Evolutionary conservation across 176 grass and related monocot species (phyloP).

Genomic region (Zoysia pacifica): DNA sequence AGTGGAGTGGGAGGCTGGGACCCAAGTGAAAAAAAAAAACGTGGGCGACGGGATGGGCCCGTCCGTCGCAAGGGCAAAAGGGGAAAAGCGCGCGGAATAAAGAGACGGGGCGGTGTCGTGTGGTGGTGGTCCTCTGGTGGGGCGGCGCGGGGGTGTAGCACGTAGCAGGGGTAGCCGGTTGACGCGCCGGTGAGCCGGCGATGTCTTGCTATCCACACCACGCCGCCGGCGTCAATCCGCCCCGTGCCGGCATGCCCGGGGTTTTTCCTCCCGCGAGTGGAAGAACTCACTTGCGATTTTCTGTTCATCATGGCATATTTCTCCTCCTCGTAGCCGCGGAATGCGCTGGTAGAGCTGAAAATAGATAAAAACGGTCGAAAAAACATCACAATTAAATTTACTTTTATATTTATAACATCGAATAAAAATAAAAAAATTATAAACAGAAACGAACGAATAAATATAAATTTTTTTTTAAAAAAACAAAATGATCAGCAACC

Average conservation of each 20-base stretch:
- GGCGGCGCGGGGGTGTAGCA: not conserved
- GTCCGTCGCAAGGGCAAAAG: slow-evolving; percentile 44
- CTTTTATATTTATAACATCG: too few relatives aligned
- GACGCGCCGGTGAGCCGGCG: slow-evolving; percentile 7
- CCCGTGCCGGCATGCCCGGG: not conserved
- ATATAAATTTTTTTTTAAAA: too few relatives aligned
- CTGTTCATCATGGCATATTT: not conserved
- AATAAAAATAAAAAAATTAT: too few relatives aligned
- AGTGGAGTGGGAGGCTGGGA: not conserved
- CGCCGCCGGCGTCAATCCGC: not conserved
- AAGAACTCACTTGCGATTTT: not conserved
- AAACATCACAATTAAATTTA: too few relatives aligned
- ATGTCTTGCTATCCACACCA: slow-evolving; percentile 18
- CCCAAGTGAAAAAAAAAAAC: slow-evolving; percentile 37
- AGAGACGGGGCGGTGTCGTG: slow-evolving; percentile 6
- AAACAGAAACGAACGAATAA: too few relatives aligned
- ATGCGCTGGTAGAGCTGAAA: not conserved
- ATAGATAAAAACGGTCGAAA: too few relatives aligned
- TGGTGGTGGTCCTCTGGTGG: slow-evolving; percentile 12
- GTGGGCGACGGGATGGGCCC: slow-evolving; percentile 10
- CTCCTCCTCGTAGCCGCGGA: too few relatives aligned
- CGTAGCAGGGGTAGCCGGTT: not conserved
- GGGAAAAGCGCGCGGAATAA: slow-evolving; percentile 53
- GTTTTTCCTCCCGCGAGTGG: not conserved
- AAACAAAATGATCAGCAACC: too few relatives aligned